Evolutionary conservation across 805 yeast species (phyloP), one percentile per base, ranked within the genome.

Genomic region (Komagataella phaffii): DNA sequence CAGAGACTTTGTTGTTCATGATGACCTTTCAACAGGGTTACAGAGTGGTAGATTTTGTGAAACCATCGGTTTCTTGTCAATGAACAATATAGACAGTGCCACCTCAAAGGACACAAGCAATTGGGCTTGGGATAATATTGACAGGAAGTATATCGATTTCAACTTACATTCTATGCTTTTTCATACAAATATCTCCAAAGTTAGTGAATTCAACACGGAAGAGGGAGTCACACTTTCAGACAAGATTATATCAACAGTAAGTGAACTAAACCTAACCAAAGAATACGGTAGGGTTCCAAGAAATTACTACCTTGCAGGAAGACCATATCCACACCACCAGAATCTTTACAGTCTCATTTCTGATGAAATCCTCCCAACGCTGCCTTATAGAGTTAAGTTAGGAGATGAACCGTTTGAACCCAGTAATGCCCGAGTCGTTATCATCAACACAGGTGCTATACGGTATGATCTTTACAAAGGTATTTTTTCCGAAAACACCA

Each of bases 41-140:
- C 96, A 91, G 67, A 86, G 96, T 62, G 98, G 98, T 0, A 72
- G 96, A 49, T 91, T 86, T 62, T 79, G 95, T 61, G 98, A 91
- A 63, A 91, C 98, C 0, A 76, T 86, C n/a, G 98, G 98, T 0
- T 91, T 89, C 75, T 65, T 85, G 10, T 79, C 95, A 23, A 67
- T 88, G 19, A 70, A 74, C 54, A 50, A 64, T 24, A 54, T 67
- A 46, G 14, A 44, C 45, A 21, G 18, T 12, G 49, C 46, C 24
- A 36, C 19, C 36, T 30, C 21, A 21, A 21, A 46, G 3, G 24
- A 23, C 52, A 18, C 24, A 18, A 30, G 21, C 24, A 48, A 51
- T 40, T 50, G 50, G 53, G 49, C 44, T 46, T 24, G 57, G 23
- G 43, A 61, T 49, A 53, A 58, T 54, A 17, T 77, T 59, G 61